Conservation (phyloP, 1,139 yeast species). For the Meyerozyma elateridarum region DNA sequence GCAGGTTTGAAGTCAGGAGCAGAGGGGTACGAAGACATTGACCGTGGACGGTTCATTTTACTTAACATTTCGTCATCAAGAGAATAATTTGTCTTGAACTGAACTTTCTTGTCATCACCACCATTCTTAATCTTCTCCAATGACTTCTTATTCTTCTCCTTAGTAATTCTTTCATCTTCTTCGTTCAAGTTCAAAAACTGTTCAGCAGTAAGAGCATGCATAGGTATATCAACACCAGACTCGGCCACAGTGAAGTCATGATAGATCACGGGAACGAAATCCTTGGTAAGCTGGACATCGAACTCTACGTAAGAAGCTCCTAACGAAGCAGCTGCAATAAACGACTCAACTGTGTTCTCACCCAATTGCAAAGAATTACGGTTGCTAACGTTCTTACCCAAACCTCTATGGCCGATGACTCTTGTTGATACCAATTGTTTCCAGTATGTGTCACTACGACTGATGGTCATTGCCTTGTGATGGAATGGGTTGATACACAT, state of each 20-base stretch:
- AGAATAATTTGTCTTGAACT: constrained; percentile 20
- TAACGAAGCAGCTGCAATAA: constrained; percentile 92
- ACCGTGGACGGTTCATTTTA: constrained; percentile 33
- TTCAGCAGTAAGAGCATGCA: constrained; percentile 87
- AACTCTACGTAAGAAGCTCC: constrained; percentile 94
- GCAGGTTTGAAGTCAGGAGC: constrained; percentile 20
- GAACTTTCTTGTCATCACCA: constrained; percentile 6
- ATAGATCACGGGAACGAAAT: constrained; percentile 84
- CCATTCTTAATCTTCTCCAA: constrained; percentile 9
- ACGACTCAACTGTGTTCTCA: constrained; percentile 92
- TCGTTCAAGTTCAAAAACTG: constrained; percentile 72
- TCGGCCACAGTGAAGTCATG: constrained; percentile 96
- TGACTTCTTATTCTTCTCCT: constrained; percentile 10
- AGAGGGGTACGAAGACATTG: constrained; percentile 37
- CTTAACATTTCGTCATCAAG: constrained; percentile 37
- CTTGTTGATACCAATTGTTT: constrained; percentile 82
- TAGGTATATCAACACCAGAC: constrained; percentile 93
- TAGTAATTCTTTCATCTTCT: constrained; percentile 14
- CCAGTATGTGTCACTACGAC: constrained; percentile 85
- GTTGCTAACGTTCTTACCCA: constrained; percentile 76
- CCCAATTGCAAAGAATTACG: constrained; percentile 85
- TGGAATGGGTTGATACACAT: constrained; percentile 67
- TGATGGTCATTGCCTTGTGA: constrained; percentile 66
- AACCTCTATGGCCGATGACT: constrained; percentile 94
- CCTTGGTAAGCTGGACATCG: constrained; percentile 96